Conservation (phyloP, 257 asterid genomes). For the Fraxinus cuspidata region DNA sequence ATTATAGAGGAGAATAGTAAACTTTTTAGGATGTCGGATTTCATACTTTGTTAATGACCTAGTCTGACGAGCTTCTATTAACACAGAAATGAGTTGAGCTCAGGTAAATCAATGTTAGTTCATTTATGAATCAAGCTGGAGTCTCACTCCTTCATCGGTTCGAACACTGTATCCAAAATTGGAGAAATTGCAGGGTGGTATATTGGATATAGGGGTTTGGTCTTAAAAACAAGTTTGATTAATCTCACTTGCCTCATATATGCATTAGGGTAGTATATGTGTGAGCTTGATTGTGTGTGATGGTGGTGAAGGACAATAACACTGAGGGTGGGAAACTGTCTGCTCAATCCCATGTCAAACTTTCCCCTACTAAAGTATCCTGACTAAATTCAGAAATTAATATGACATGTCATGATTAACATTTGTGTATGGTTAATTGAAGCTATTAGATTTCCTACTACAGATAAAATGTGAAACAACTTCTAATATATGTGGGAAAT, state of each 20-base stretch:
- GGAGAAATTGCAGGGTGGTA: background rate
- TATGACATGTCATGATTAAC: background rate
- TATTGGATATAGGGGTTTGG: background rate
- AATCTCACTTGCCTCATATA: background rate
- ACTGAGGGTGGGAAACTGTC: too few relatives aligned
- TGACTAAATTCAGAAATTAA: background rate
- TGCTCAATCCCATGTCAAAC: background rate
- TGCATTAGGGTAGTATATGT: background rate
- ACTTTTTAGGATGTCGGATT: background rate
- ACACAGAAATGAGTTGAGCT: background rate
- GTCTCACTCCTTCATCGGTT: too few relatives aligned
- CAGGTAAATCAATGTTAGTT: background rate
- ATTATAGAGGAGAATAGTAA: background rate
- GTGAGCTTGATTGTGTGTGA: background rate
- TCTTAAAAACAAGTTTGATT: background rate
- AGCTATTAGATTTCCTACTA: too few relatives aligned
- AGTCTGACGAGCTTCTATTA: background rate
- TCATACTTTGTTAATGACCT: background rate
- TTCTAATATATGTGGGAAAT: too few relatives aligned
- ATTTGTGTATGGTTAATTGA: too few relatives aligned
- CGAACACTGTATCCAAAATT: background rate
- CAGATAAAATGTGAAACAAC: too few relatives aligned
- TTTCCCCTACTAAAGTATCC: background rate
- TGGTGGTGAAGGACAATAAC: too few relatives aligned
- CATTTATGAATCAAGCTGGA: background rate